Conservation (phyloP, 2,329 filamentous ascomycete genomes). For the Aspergillus melleus region DNA sequence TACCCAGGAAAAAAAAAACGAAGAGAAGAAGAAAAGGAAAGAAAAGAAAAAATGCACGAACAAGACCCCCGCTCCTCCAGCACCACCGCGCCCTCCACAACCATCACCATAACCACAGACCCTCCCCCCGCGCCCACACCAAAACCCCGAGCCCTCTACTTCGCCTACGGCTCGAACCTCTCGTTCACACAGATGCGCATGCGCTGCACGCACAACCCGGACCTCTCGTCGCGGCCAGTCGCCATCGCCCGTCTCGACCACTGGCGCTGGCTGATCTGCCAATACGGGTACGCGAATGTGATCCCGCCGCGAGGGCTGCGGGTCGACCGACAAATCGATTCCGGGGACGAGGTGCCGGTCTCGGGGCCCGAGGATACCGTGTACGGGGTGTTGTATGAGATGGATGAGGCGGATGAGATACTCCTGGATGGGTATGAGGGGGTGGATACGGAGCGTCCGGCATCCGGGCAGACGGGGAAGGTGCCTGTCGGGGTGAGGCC, state of each 20-base stretch:
- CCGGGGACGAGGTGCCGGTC: constrained; percentile 20
- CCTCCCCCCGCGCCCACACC: constrained; percentile 18
- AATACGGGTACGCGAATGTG: constrained; percentile 45
- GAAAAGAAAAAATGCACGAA: neutral
- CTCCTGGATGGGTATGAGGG: constrained; percentile 43
- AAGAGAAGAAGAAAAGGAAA: too few species aligned
- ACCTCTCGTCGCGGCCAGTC: constrained; percentile 35
- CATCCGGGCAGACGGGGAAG: constrained; percentile 1
- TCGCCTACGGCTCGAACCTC: constrained; percentile 47
- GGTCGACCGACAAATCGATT: constrained; percentile 18
- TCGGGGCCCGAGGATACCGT: constrained; percentile 31
- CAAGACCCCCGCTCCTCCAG: neutral
- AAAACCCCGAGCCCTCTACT: constrained; percentile 37
- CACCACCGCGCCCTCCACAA: neutral
- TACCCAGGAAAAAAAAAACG: too few species aligned
- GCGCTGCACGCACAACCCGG: constrained; percentile 35
- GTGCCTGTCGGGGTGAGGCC: constrained; percentile 25
- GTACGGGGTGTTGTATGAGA: constrained; percentile 43
- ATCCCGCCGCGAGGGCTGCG: constrained; percentile 29
- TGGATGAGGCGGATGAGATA: constrained; percentile 37
- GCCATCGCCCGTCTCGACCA: constrained; percentile 40
- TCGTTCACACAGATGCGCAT: constrained; percentile 42
- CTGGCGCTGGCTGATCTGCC: constrained; percentile 45
- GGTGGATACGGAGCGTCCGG: constrained; percentile 25
- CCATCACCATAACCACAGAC: constrained; percentile 4